Evolutionary conservation across 805 yeast species (phyloP).

Genomic region (Barnettozyma wickerhamii): DNA sequence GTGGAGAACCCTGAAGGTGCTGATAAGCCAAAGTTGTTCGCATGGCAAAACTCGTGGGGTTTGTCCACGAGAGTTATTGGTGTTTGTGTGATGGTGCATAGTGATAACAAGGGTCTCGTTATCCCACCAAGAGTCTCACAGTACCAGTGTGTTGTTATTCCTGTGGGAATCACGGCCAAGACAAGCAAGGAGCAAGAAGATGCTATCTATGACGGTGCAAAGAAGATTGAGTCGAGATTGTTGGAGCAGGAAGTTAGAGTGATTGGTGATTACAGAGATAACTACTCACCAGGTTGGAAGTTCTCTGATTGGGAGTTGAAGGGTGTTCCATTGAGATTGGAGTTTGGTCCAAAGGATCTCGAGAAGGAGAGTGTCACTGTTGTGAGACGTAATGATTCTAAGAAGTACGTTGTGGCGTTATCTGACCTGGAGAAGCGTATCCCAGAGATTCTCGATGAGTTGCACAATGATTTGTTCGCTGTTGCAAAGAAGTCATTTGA

Average conservation of each 20-base stretch:
- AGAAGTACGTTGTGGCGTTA: slow-evolving; percentile 64
- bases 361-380: slow-evolving; percentile 75
- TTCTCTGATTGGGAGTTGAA: slow-evolving; percentile 95
- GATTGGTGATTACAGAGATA: slow-evolving; percentile 83
- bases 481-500: slow-evolving; percentile 84
- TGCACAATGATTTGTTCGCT: slow-evolving; percentile 70
- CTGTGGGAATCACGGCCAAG: slow-evolving; percentile 91
- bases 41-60: slow-evolving; percentile 99
- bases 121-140: slow-evolving; percentile 97
- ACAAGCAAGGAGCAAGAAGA: slow-evolving; percentile 72
- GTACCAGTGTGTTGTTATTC: slow-evolving; percentile 86
- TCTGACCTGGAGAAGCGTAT: slow-evolving; percentile 60
- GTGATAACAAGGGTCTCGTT: slow-evolving; percentile 97
- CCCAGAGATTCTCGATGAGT: slow-evolving; percentile 73
- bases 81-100: slow-evolving; percentile 98
- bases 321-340: slow-evolving; percentile 92
- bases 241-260: slow-evolving; percentile 64
- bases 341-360: slow-evolving; percentile 95
- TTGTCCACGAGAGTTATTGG: slow-evolving; percentile 97
- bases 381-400: slow-evolving; percentile 89
- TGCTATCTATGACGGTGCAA: slow-evolving; percentile 65
- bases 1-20: slow-evolving; percentile 95
- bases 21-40: slow-evolving; percentile 80
- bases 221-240: slow-evolving; percentile 61
- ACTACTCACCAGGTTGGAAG: slow-evolving; percentile 98